Conservation (phyloP, 1,284 basidiomycete species). For the Chondrostereum purpureum region DNA sequence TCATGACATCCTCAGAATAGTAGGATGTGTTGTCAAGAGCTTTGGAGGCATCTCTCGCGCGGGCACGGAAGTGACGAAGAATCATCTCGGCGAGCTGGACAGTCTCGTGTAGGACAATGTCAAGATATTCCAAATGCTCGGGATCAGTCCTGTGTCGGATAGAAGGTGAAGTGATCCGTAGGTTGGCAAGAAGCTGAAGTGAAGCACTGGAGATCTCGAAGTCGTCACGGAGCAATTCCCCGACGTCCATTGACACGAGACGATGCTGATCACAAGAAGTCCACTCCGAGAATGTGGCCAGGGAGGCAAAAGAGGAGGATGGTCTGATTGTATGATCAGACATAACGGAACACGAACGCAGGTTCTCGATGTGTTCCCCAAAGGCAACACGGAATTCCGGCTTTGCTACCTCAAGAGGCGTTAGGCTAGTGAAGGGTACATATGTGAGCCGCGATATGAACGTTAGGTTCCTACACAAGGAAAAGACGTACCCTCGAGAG, state of each 20-base stretch:
- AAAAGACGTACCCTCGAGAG: conserved; percentile 55
- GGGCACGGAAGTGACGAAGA: conserved; percentile 41
- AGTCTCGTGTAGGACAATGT: conserved; percentile 39
- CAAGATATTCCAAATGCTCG: conserved; percentile 35
- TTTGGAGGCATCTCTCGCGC: conserved; percentile 41
- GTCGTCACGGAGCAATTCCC: conserved; percentile 20
- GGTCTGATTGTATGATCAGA: conserved; percentile 54
- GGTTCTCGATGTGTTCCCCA: conserved; percentile 37
- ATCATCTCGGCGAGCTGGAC: conserved; percentile 37
- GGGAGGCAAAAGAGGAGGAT: conserved; percentile 34
- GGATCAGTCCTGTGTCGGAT: conserved; percentile 28
- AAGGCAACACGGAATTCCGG: conserved; percentile 57
- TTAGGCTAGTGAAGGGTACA: conserved; percentile 47
- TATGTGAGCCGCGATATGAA: conserved; percentile 5
- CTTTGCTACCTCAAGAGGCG: conserved; percentile 59
- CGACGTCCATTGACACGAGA: conserved; percentile 15
- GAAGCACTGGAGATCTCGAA: conserved; percentile 39
- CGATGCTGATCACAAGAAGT: conserved; percentile 20
- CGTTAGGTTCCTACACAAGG: conserved; percentile 9
- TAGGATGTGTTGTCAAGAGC: conserved; percentile 42
- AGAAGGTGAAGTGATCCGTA: conserved; percentile 40
- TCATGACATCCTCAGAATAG: conserved; percentile 32
- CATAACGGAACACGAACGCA: conserved; percentile 45
- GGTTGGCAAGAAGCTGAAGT: conserved; percentile 44
- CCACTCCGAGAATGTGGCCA: conserved; percentile 34